Percentiles rank a stretch among this genome's conserved stretches.
Conservation (phyloP, 805 yeast genomes). For the Tetrapisispora namnaoensis region DNA sequence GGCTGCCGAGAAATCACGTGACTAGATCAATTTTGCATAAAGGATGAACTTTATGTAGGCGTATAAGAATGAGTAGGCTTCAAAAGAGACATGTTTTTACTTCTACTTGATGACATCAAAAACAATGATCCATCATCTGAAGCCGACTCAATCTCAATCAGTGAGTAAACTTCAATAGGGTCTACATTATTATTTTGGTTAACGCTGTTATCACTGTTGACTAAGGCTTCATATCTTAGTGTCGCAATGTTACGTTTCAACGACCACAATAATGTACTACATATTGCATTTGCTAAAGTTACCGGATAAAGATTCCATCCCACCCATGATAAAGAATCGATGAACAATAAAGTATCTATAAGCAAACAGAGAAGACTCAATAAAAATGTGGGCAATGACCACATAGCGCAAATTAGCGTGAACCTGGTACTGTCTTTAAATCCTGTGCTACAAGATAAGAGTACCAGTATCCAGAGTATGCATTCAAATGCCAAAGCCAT, state of each 20-base stretch:
- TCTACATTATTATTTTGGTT: slow-evolving; percentile 2
- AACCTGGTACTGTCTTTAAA: slow-evolving; percentile 31
- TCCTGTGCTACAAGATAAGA: slow-evolving; percentile 27
- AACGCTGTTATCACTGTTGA: neutral
- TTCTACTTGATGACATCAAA: neutral
- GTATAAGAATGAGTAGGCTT: neutral
- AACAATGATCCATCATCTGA: slow-evolving; percentile 1
- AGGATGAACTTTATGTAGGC: neutral
- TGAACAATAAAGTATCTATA: slow-evolving; percentile 71
- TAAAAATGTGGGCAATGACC: slow-evolving; percentile 61
- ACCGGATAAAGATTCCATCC: slow-evolving; percentile 80
- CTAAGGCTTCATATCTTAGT: slow-evolving; percentile 11
- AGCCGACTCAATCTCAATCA: slow-evolving; percentile 4
- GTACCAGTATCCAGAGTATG: slow-evolving; percentile 33
- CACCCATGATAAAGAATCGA: slow-evolving; percentile 64
- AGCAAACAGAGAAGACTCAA: slow-evolving; percentile 63
- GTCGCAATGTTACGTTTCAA: slow-evolving; percentile 53
- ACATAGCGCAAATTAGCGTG: slow-evolving; percentile 42
- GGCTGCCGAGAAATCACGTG: no score
- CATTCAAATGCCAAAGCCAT: slow-evolving; percentile 49
- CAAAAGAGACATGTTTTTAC: neutral
- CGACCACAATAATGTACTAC: slow-evolving; percentile 59
- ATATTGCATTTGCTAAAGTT: slow-evolving; percentile 52
- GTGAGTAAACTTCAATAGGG: slow-evolving; percentile 9
- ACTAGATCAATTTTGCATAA: neutral